Percentiles rank a stretch among this genome's conserved stretches.
Evolutionary conservation across 805 yeast species (phyloP).

Genomic region (Candida lessepsii): DNA sequence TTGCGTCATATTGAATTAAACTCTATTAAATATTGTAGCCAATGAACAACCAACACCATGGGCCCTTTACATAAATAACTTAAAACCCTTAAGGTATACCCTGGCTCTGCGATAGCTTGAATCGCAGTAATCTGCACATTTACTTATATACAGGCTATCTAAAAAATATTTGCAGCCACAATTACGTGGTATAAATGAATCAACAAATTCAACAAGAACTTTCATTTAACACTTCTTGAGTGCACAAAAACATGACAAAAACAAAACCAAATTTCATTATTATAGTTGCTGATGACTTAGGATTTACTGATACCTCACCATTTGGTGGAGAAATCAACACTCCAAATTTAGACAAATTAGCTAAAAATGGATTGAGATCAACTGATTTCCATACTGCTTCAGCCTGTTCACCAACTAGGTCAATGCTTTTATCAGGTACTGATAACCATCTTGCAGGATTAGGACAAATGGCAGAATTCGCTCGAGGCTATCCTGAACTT

Average conservation of each 20-base stretch:
- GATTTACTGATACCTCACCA: slow-evolving; percentile 53
- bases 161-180: too few species aligned
- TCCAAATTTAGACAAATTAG: slow-evolving; percentile 48
- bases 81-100: too few species aligned
- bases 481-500: slow-evolving; percentile 32
- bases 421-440: slow-evolving; percentile 60
- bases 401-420: slow-evolving; percentile 64
- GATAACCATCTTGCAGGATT: slow-evolving; percentile 62
- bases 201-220: slow-evolving; percentile 3
- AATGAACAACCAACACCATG: too few species aligned
- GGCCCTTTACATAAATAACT: too few species aligned
- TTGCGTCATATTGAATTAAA: too few species aligned
- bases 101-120: too few species aligned
- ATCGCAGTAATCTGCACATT: too few species aligned
- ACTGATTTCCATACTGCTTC: slow-evolving; percentile 64
- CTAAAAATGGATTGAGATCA: slow-evolving; percentile 46
- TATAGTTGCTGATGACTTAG: slow-evolving; percentile 62
- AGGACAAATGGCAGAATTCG: slow-evolving; percentile 56
- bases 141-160: too few species aligned
- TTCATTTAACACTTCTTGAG: too few species aligned
- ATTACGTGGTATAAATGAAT: background rate
- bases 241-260: slow-evolving; percentile 16
- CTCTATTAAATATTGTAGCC: too few species aligned
- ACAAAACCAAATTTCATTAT: slow-evolving; percentile 52
- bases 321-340: slow-evolving; percentile 61